A percentile compares a stretch with the other conserved stretches of the same genome.
These are phyloP conservation scores for Fusarium incarnatum DNA, from an alignment of 2,329 filamentous ascomycete genomes.

Conservation along the genomic window DNA sequence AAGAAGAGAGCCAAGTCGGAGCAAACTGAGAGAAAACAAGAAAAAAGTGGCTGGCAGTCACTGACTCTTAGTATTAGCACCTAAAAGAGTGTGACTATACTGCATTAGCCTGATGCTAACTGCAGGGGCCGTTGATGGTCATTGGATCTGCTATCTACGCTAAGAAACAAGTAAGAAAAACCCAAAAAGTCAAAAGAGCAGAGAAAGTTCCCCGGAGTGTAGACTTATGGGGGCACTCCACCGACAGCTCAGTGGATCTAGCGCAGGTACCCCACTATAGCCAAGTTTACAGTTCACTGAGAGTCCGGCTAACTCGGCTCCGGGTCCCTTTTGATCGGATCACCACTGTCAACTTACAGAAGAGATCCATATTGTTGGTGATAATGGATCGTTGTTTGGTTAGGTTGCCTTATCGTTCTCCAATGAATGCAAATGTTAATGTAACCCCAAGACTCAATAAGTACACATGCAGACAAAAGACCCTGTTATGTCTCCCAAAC, in stretches of 20 bases:
- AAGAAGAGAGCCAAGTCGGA: background rate
- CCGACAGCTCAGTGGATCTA: slow-evolving; percentile 1
- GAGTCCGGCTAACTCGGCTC: slow-evolving; percentile 25
- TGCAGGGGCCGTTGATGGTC: slow-evolving; percentile 23
- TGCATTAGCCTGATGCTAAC: slow-evolving; percentile 31
- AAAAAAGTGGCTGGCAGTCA: background rate
- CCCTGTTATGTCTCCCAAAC: too few relatives aligned
- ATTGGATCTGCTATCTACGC: slow-evolving; percentile 10
- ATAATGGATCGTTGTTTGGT: background rate
- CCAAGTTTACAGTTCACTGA: background rate
- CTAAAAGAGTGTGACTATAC: slow-evolving; percentile 19
- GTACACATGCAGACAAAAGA: background rate
- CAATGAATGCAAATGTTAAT: background rate
- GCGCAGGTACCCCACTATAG: slow-evolving; percentile 17
- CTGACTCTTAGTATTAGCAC: background rate
- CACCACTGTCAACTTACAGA: background rate
- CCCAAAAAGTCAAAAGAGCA: background rate
- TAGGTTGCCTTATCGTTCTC: background rate
- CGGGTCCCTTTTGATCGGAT: slow-evolving; percentile 3
- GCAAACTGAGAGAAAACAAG: slow-evolving; percentile 5
- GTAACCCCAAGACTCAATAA: background rate
- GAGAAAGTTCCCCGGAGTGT: background rate
- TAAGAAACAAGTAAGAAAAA: background rate
- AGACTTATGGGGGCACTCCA: background rate
- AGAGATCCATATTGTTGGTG: background rate